Evolutionary conservation across 2,329 filamentous ascomycete genomes (phyloP).

Genomic region (Scytalidium lignicola): DNA sequence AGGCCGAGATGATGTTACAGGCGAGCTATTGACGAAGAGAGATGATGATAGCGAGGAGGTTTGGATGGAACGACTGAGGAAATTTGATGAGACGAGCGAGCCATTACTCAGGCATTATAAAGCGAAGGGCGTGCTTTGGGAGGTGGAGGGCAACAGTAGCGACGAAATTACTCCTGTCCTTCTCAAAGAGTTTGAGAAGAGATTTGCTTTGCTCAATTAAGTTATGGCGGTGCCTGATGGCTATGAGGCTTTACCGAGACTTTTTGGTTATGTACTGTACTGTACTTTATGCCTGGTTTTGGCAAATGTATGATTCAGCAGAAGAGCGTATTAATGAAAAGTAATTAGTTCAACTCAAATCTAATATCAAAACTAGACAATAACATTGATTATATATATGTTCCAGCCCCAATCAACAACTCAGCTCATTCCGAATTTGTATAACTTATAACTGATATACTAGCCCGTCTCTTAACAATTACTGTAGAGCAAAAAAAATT

Average conservation of each 20-base stretch:
- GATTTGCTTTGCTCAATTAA: slow-evolving; percentile 48
- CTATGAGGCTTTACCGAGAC: neutral
- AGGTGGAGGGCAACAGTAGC: slow-evolving; percentile 81
- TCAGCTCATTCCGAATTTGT: no score
- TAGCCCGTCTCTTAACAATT: no score
- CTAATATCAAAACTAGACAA: no score
- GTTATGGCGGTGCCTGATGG: neutral
- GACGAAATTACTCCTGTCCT: slow-evolving; percentile 95
- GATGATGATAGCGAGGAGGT: slow-evolving; percentile 83
- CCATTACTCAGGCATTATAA: slow-evolving; percentile 87
- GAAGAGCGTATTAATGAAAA: neutral
- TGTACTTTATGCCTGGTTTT: neutral
- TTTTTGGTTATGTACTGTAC: neutral
- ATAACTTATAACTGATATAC: no score
- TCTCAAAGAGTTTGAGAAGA: slow-evolving; percentile 72
- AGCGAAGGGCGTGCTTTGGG: slow-evolving; percentile 75
- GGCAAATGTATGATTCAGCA: neutral
- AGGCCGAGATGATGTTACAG: slow-evolving; percentile 85
- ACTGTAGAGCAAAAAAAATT: no score
- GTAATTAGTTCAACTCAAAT: neutral
- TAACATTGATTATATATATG: no score
- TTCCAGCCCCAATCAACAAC: no score
- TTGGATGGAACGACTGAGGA: slow-evolving; percentile 73
- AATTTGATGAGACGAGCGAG: slow-evolving; percentile 82
- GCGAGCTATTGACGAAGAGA: slow-evolving; percentile 76